A percentile compares a stretch with the other conserved stretches of the same genome.
phyloP scores from a whole-genome alignment of 345 rosid species.

The Mercurialis annua region DNA sequence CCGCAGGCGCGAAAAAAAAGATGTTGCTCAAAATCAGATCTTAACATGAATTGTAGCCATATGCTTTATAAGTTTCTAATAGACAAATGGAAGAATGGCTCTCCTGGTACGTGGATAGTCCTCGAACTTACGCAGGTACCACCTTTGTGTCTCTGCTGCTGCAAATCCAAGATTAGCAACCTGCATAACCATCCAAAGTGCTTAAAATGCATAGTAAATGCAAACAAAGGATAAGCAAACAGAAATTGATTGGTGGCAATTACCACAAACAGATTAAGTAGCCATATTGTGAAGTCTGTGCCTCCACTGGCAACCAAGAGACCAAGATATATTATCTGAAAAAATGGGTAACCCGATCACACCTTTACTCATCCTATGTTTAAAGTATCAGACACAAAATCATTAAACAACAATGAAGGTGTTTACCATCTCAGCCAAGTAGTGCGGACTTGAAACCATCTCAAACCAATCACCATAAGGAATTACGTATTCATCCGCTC shows the following conservation, averaged over 20 bases:
- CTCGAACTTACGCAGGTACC: slow-evolving; percentile 66
- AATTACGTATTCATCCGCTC: slow-evolving; percentile 39
- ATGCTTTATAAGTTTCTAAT: slow-evolving; percentile 14
- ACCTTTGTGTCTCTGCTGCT: slow-evolving; percentile 69
- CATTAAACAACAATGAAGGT: not conserved
- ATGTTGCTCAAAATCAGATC: too few species aligned
- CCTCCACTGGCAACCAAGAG: slow-evolving; percentile 78
- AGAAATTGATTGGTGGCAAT: not conserved
- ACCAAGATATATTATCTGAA: slow-evolving; percentile 65
- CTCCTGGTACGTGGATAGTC: slow-evolving; percentile 49
- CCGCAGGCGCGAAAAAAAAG: too few species aligned
- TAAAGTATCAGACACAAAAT: not conserved
- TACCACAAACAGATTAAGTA: slow-evolving; percentile 68
- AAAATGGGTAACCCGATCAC: not conserved
- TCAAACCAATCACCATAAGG: slow-evolving; percentile 83
- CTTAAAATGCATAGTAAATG: not conserved
- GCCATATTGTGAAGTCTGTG: slow-evolving; percentile 55
- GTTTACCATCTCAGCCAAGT: slow-evolving; percentile 76
- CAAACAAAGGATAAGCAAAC: not conserved
- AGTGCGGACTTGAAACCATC: slow-evolving; percentile 72
- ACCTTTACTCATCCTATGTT: not conserved
- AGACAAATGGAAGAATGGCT: slow-evolving; percentile 51
- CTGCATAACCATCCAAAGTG: slow-evolving; percentile 31
- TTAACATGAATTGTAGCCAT: not conserved
- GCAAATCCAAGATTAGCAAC: slow-evolving; percentile 59